Evolutionary conservation across 345 rosid species (phyloP).

Genomic region (Salix viminalis): DNA sequence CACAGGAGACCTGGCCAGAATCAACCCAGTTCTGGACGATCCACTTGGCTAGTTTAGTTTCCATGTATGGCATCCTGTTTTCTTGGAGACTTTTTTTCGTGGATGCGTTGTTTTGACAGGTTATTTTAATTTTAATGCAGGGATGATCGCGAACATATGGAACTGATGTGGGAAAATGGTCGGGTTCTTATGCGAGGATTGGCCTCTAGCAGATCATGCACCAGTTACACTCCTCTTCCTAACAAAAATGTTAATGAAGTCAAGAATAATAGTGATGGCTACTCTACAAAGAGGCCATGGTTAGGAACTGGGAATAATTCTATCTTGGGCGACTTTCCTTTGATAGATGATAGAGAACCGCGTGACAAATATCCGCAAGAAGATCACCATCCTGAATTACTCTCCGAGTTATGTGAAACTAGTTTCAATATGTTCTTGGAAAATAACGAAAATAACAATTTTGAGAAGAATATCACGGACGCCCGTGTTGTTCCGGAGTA

Average conservation of each 20-base stretch:
- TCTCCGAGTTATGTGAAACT: slow-evolving; percentile 2
- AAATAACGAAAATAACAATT: not conserved
- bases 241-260: no score
- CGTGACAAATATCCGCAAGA: not conserved
- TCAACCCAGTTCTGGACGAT: not conserved
- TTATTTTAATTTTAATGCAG: slow-evolving; percentile 29
- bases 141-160: slow-evolving; percentile 31
- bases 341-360: not conserved
- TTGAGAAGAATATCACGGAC: not conserved
- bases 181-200: slow-evolving; percentile 18
- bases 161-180: slow-evolving; percentile 39
- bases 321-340: not conserved
- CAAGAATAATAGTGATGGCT: not conserved
- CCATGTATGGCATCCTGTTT: slow-evolving; percentile 14
- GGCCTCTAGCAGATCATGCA: slow-evolving; percentile 10
- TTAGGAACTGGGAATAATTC: slow-evolving; percentile 13
- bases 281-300: slow-evolving; percentile 6
- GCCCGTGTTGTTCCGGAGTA: slow-evolving; percentile 13
- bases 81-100: not conserved
- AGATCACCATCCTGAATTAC: not conserved
- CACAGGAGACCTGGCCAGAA: slow-evolving; percentile 1
- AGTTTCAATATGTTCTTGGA: not conserved
- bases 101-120: not conserved
- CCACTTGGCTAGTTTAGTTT: slow-evolving; percentile 5
- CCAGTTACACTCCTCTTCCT: not conserved